A percentile compares a stretch with the other conserved stretches of the same genome.
Conservation (phyloP, 805 yeast genomes). For the Pichia deserticola region DNA sequence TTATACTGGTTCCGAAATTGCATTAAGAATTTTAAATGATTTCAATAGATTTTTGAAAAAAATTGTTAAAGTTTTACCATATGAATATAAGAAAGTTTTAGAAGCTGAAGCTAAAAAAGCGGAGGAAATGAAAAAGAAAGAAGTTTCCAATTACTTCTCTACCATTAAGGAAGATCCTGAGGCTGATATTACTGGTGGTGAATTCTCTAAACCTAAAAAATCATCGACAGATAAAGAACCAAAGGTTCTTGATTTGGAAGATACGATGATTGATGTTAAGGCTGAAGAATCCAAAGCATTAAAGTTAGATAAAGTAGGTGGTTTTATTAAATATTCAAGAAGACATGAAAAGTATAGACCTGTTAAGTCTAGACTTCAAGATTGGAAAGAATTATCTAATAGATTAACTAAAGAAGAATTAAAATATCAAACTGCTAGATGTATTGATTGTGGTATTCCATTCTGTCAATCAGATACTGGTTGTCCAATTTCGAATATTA, state of each 20-base stretch:
- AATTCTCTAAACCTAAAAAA: conserved; percentile 53
- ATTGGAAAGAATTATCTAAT: conserved; percentile 86
- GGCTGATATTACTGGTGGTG: conserved; percentile 85
- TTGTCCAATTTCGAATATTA: conserved; percentile 93
- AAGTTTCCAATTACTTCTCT: conserved; percentile 57
- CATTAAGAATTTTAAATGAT: conserved; percentile 72
- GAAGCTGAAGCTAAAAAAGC: conserved; percentile 63
- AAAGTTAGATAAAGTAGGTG: conserved; percentile 73
- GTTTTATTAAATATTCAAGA: conserved; percentile 90
- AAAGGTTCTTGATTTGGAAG: conserved; percentile 82
- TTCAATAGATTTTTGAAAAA: conserved; percentile 84
- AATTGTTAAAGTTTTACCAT: conserved; percentile 89
- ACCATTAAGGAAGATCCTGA: conserved; percentile 76
- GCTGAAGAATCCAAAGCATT: conserved; percentile 57
- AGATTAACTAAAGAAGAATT: conserved; percentile 82
- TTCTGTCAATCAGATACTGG: conserved; percentile 98
- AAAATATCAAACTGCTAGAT: conserved; percentile 87
- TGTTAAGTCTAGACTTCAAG: conserved; percentile 67
- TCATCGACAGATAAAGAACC: conserved; percentile 51
- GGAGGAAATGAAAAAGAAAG: conserved; percentile 59
- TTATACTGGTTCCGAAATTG: conserved; percentile 88
- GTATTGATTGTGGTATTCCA: conserved; percentile 99
- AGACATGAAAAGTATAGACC: conserved; percentile 81
- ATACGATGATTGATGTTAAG: conserved; percentile 65
- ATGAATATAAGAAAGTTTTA: conserved; percentile 83